Percentiles rank a stretch among this genome's conserved stretches.
Conservation (phyloP, 2,329 filamentous ascomycete genomes). For the Clonostachys solani region DNA sequence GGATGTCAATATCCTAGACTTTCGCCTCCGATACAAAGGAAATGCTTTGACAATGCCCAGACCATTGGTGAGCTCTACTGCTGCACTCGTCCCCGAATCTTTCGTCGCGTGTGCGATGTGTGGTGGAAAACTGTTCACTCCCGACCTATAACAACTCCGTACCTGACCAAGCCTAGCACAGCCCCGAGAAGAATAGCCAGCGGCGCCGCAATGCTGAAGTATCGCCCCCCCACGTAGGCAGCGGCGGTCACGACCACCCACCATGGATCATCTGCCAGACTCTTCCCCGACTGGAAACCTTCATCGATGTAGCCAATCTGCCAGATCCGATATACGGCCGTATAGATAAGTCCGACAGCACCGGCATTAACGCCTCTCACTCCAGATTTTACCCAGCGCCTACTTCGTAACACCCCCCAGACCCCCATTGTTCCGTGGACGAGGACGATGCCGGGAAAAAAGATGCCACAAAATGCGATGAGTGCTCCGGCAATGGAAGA, state of each 20-base stretch:
- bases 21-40: too few species aligned
- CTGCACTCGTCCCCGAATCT: too few species aligned
- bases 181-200: constrained; percentile 20
- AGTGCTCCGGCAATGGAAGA: constrained; percentile 34
- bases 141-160: constrained; percentile 14
- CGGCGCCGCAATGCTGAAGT: constrained; percentile 19
- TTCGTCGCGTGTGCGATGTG: too few species aligned
- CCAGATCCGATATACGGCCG: constrained; percentile 56
- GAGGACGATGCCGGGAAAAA: constrained; percentile 38
- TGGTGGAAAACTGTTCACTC: too few species aligned
- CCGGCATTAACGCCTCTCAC: constrained; percentile 48
- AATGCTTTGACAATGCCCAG: too few species aligned
- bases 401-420: constrained; percentile 42
- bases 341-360: constrained; percentile 56
- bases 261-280: constrained; percentile 52
- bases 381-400: constrained; percentile 31
- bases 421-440: constrained; percentile 43
- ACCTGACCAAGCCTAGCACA: constrained; percentile 18
- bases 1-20: too few species aligned
- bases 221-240: constrained; percentile 20
- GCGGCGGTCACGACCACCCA: constrained; percentile 52
- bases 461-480: constrained; percentile 44
- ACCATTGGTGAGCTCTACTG: too few species aligned
- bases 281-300: constrained; percentile 36
- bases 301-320: constrained; percentile 52